Evolutionary conservation across 768 basidiomycete species (phyloP), one percentile per base, ranked within the genome.

Genomic region (Lentinula sp.): DNA sequence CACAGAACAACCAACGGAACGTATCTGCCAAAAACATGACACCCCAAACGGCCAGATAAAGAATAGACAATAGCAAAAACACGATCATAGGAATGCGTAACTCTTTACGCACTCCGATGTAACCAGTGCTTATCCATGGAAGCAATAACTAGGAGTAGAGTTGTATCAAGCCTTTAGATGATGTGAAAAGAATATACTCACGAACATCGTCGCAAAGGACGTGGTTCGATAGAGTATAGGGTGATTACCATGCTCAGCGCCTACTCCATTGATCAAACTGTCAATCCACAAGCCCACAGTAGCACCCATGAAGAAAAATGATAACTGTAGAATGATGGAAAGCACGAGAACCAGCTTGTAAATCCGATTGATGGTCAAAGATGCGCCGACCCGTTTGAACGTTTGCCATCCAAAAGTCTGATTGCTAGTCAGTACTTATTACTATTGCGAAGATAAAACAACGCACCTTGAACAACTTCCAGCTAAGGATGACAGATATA

Each of bases 341-440:
- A 91, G 73, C 15, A 79, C 74, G 43, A 91, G 78, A 60, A 91
- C 85, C 51, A 85, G 74, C 70, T 84, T 88, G 78, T 93, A 93
- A 62, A 89, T 71, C 39, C 85, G 81, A 70, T 88, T 89, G 73
- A 93, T 90, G 10, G 77, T 78, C 65, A 83, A 73, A 5, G 86
- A 89, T 10, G 91, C 89, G 40, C 91, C 90, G 56, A 92, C 84
- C 60, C 89, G 87, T 71, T 91, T 91, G 80, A 92, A 93, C 0
- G 90, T 93, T 71, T 90, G 88, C 90, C 90, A 93, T 48, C 91
- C 88, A 69, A 89, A 93, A 15, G 79, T 67, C 88, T 89, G 58
- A 16, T 5, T 4, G 23, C 13, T 18, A 51, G 16, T 43, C 23
- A 42, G 43, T n/a, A 31, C 18, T 37, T 59, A 39, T 40, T 45